phyloP scores from a whole-genome alignment of 495 filamentous ascomycete species.

The Parachaetomium inaequale region DNA sequence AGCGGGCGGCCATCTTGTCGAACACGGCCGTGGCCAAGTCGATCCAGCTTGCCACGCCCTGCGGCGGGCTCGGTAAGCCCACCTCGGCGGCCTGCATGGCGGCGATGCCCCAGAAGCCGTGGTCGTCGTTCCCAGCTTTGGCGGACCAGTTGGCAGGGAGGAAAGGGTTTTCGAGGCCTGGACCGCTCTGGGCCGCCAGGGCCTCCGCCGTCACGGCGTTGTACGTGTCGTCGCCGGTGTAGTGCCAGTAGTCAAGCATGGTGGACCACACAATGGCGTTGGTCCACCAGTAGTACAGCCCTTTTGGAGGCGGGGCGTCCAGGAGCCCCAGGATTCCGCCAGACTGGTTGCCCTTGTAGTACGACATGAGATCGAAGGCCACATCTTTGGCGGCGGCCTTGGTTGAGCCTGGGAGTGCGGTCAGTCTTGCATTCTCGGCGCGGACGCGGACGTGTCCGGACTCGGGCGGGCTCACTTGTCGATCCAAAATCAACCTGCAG shows the following conservation, averaged over 20 bases:
- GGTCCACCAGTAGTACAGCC: constrained; percentile 56
- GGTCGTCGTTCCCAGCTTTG: constrained; percentile 73
- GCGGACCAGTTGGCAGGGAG: constrained; percentile 67
- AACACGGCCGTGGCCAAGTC: constrained; percentile 70
- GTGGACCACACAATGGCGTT: constrained; percentile 47
- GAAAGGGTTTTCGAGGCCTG: constrained; percentile 47
- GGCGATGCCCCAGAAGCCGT: constrained; percentile 76
- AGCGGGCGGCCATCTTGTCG: constrained; percentile 61
- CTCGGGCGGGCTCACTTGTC: background rate
- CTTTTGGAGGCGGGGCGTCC: constrained; percentile 43
- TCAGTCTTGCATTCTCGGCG: background rate
- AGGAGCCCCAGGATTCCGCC: constrained; percentile 66
- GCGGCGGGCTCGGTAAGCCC: constrained; percentile 59
- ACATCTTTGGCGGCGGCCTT: constrained; percentile 15
- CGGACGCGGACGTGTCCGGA: background rate
- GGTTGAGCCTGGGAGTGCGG: background rate
- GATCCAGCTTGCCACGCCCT: constrained; percentile 66
- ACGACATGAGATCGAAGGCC: constrained; percentile 61
- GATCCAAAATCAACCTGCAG: constrained; percentile 14
- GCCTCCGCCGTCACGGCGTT: constrained; percentile 55
- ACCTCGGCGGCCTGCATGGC: constrained; percentile 71
- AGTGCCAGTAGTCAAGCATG: constrained; percentile 68
- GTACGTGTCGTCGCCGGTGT: constrained; percentile 62
- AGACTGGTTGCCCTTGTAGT: constrained; percentile 60
- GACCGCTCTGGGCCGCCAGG: constrained; percentile 60